Percentiles rank a stretch among this genome's conserved stretches.
phyloP scores from a whole-genome alignment of 495 filamentous ascomycete species.

The Penicillium goetzii region DNA sequence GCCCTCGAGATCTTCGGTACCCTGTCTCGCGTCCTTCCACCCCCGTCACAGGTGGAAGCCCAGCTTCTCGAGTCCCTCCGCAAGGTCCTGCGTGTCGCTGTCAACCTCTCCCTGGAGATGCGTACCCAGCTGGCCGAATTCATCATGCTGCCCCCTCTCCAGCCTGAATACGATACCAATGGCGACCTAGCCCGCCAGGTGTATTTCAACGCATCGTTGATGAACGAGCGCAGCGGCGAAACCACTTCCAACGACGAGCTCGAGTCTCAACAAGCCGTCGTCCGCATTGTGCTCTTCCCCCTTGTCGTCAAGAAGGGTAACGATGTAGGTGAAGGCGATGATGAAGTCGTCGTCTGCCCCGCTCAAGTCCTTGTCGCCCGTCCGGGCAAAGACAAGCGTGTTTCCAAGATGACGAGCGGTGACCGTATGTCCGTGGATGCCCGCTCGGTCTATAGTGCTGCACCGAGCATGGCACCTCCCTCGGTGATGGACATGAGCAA shows the following conservation, averaged over 20 bases:
- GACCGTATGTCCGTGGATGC: constrained; percentile 52
- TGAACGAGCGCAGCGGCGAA: constrained; percentile 86
- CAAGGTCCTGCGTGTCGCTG: constrained; percentile 80
- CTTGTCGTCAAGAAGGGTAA: constrained; percentile 93
- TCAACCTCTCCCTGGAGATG: constrained; percentile 92
- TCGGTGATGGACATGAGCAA: constrained; percentile 55
- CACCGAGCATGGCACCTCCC: constrained; percentile 48
- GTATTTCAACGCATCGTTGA: constrained; percentile 82
- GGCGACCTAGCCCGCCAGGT: constrained; percentile 85
- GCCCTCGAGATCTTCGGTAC: constrained; percentile 82
- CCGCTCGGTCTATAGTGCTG: constrained; percentile 50
- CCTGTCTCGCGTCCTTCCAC: constrained; percentile 78
- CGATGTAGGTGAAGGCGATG: constrained; percentile 79
- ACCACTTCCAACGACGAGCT: constrained; percentile 73
- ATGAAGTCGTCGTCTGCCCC: constrained; percentile 90
- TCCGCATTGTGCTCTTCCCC: constrained; percentile 91
- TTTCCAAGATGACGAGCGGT: constrained; percentile 45
- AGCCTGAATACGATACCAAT: constrained; percentile 90
- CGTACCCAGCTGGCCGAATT: constrained; percentile 93
- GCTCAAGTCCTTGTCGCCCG: constrained; percentile 83
- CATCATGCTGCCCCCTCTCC: constrained; percentile 94
- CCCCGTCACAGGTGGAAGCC: constrained; percentile 71
- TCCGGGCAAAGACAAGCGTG: constrained; percentile 48
- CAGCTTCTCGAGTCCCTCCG: constrained; percentile 80
- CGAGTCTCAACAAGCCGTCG: constrained; percentile 71